These are phyloP conservation scores for Paxillus involutus DNA, from an alignment of 768 basidiomycete species.

Conservation along the genomic window DNA sequence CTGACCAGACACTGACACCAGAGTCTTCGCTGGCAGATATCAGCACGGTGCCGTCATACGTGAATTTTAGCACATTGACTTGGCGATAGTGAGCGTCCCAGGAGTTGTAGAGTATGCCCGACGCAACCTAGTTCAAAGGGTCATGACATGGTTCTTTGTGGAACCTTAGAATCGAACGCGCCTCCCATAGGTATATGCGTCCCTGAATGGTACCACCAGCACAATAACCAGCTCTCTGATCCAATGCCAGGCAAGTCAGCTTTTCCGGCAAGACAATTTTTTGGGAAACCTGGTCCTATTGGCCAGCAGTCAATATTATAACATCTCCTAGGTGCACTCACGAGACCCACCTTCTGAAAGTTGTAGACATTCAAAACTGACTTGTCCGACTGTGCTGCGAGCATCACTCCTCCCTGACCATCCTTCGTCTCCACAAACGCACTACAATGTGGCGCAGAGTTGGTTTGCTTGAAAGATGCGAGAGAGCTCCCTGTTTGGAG, in stretches of 20 bases:
- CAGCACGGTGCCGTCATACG: slow-evolving; percentile 75
- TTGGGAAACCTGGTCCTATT: slow-evolving; percentile 83
- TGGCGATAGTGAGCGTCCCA: slow-evolving; percentile 97
- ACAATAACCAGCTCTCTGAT: slow-evolving; percentile 71
- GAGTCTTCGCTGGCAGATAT: slow-evolving; percentile 92
- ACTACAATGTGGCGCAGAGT: slow-evolving; percentile 61
- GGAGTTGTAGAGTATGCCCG: slow-evolving; percentile 88
- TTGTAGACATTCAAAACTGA: slow-evolving; percentile 86
- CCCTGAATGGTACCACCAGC: slow-evolving; percentile 89
- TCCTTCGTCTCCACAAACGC: slow-evolving; percentile 64
- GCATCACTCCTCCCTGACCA: slow-evolving; percentile 79
- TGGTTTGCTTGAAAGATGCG: slow-evolving; percentile 89
- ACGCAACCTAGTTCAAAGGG: slow-evolving; percentile 62
- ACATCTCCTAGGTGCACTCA: neutral
- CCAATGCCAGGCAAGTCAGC: slow-evolving; percentile 75
- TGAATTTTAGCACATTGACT: slow-evolving; percentile 81
- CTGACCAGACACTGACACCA: slow-evolving; percentile 83
- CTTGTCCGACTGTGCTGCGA: slow-evolving; percentile 87
- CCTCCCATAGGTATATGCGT: slow-evolving; percentile 96
- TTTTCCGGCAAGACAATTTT: slow-evolving; percentile 92
- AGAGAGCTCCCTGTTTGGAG: slow-evolving; percentile 73
- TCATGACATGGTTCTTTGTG: slow-evolving; percentile 9
- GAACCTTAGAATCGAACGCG: slow-evolving; percentile 36
- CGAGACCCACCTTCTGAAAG: slow-evolving; percentile 78
- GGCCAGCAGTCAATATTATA: neutral